A percentile compares a stretch with the other conserved stretches of the same genome.
phyloP scores from a whole-genome alignment of 2,329 filamentous ascomycete species.

The Chrysoporthe deuterocubensis region DNA sequence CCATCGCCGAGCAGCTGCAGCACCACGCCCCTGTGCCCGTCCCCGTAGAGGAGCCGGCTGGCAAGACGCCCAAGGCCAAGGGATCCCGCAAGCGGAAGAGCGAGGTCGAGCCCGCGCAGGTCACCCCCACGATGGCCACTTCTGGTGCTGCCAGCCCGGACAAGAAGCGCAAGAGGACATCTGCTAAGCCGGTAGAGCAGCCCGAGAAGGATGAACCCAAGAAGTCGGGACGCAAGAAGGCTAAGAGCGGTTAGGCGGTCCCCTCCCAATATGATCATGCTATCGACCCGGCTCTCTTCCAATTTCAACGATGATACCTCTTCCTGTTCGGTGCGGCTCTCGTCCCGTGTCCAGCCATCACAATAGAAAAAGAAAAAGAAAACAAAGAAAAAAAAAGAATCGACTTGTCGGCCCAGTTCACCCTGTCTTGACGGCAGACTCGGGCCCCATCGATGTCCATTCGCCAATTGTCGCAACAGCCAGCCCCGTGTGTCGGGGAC shows the following conservation, averaged over 20 bases:
- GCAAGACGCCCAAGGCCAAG: constrained; percentile 61
- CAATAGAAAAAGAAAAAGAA: constrained; percentile 14
- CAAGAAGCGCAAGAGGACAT: constrained; percentile 65
- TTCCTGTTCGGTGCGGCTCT: constrained; percentile 26
- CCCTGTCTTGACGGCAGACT: neutral
- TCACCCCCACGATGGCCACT: constrained; percentile 36
- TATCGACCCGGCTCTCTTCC: constrained; percentile 39
- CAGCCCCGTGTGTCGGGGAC: neutral
- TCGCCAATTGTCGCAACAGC: constrained; percentile 1
- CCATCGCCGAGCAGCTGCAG: constrained; percentile 63
- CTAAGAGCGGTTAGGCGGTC: constrained; percentile 44
- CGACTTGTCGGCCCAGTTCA: neutral
- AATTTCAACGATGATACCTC: constrained; percentile 38
- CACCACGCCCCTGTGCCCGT: constrained; percentile 44
- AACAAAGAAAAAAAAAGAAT: constrained; percentile 6
- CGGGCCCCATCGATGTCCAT: neutral
- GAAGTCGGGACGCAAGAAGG: constrained; percentile 65
- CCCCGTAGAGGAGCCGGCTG: constrained; percentile 48
- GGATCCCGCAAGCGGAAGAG: constrained; percentile 61
- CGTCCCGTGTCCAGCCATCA: constrained; percentile 20
- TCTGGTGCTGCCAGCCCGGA: constrained; percentile 54
- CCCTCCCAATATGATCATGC: constrained; percentile 36
- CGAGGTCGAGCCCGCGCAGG: constrained; percentile 46
- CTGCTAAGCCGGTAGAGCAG: constrained; percentile 54
- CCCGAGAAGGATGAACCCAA: constrained; percentile 60